Evolutionary conservation across 192 early-diverging fungal genomes (phyloP).

Genomic region (Dimargaris verticillata): DNA sequence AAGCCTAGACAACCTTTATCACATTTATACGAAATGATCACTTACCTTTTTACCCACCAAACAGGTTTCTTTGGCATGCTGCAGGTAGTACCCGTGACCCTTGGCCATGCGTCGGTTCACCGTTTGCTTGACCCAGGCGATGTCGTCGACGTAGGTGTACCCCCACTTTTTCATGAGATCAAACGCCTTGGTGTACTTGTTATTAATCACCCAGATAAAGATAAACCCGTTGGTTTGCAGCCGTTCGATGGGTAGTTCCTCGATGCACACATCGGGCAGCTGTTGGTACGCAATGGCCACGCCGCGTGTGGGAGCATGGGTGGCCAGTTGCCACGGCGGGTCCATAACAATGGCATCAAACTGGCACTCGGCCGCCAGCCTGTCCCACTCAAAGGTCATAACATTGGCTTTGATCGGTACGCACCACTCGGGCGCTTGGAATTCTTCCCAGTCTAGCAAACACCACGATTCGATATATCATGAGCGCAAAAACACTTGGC

Average conservation of each 20-base stretch:
- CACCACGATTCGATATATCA: too few relatives aligned
- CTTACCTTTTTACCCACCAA: conserved; percentile 78
- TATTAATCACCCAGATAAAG: conserved; percentile 98
- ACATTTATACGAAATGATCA: too few relatives aligned
- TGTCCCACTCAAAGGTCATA: conserved; percentile 86
- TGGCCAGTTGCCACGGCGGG: conserved; percentile 94
- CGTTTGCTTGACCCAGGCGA: conserved; percentile 94
- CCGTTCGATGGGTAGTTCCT: conserved; percentile 70
- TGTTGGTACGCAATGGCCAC: conserved; percentile 92
- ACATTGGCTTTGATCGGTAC: conserved; percentile 92
- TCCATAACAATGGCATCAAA: conserved; percentile 92
- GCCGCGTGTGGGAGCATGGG: conserved; percentile 81
- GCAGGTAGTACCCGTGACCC: conserved; percentile 92
- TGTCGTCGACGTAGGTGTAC: conserved; percentile 85
- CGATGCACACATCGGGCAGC: conserved; percentile 85
- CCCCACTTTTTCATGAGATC: conserved; percentile 93
- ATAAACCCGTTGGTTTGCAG: conserved; percentile 80
- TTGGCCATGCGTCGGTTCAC: conserved; percentile 94
- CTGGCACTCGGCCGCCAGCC: conserved; percentile 60
- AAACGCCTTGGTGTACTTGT: conserved; percentile 91
- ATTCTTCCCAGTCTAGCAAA: conserved; percentile 49
- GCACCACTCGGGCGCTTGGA: conserved; percentile 83
- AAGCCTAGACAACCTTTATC: too few relatives aligned
- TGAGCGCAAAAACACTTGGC: too few relatives aligned
- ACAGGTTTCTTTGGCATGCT: conserved; percentile 96